Percentiles rank a stretch among this genome's conserved stretches.
phyloP scores from a whole-genome alignment of 2,329 filamentous ascomycete species.

The Sarocladium brachiariae region DNA sequence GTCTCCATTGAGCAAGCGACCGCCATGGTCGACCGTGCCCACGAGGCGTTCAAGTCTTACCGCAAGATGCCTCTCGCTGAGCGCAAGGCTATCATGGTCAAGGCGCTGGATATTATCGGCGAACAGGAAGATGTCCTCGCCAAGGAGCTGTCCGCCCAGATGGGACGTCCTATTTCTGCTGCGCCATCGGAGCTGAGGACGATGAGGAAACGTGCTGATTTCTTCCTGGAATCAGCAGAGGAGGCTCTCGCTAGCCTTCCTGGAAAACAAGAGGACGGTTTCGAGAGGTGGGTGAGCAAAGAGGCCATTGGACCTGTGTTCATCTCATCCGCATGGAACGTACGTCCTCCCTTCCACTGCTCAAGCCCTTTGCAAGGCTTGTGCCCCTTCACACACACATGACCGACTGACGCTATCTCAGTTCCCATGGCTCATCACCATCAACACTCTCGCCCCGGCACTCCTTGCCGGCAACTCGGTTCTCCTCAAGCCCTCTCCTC shows the following conservation, averaged over 20 bases:
- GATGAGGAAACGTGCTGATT: constrained; percentile 77
- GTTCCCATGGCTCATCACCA: constrained; percentile 90
- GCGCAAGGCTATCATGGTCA: constrained; percentile 73
- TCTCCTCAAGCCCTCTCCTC: constrained; percentile 88
- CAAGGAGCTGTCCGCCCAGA: constrained; percentile 81
- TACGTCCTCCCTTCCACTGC: constrained; percentile 43
- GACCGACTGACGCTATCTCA: constrained; percentile 27
- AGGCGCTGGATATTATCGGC: constrained; percentile 63
- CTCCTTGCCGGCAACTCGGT: constrained; percentile 83
- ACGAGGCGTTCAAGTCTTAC: constrained; percentile 12
- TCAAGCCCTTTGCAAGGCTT: neutral
- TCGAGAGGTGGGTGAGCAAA: constrained; percentile 84
- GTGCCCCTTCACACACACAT: neutral
- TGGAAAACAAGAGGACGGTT: constrained; percentile 78
- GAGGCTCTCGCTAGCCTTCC: constrained; percentile 72
- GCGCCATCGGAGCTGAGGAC: constrained; percentile 77
- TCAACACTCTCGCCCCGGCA: constrained; percentile 90
- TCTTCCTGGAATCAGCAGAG: constrained; percentile 74
- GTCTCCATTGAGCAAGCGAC: constrained; percentile 51
- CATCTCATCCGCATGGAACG: constrained; percentile 93
- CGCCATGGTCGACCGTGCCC: constrained; percentile 36
- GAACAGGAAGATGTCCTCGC: constrained; percentile 73
- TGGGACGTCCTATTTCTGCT: constrained; percentile 88
- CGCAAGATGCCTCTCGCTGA: constrained; percentile 66
- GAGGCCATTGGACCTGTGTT: constrained; percentile 81